Percentiles rank a stretch among this genome's conserved stretches.
phyloP scores from a whole-genome alignment of 768 basidiomycete genomes.

The Pleurotus cornucopiae region DNA sequence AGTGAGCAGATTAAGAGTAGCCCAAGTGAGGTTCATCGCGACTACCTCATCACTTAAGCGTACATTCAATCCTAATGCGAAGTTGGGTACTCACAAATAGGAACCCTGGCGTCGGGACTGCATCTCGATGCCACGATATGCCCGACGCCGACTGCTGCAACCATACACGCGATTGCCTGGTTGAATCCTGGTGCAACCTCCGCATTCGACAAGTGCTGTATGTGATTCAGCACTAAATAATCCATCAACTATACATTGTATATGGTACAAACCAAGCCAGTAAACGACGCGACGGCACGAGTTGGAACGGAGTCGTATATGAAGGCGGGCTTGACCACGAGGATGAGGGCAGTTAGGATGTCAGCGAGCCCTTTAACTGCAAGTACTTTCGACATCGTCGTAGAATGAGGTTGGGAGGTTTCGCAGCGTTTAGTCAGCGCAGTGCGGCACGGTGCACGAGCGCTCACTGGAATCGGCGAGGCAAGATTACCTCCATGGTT shows the following conservation, averaged over 20 bases:
- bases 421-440: no score
- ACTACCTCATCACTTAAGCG: conserved; percentile 12
- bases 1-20: conserved; percentile 20
- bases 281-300: conserved; percentile 15
- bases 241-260: neutral
- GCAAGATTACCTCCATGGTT: no score
- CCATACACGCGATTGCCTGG: conserved; percentile 31
- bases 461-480: no score
- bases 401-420: no score
- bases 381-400: conserved; percentile 14
- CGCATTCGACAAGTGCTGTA: conserved; percentile 21
- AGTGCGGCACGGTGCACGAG: no score
- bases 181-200: conserved; percentile 27
- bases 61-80: no score
- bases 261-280: conserved; percentile 20
- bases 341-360: conserved; percentile 20
- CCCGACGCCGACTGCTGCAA: conserved; percentile 26
- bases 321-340: conserved; percentile 20
- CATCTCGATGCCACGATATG: conserved; percentile 22
- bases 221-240: neutral
- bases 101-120: conserved; percentile 18
- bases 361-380: conserved; percentile 24
- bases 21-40: conserved; percentile 25
- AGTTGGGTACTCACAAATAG: conserved; percentile 20
- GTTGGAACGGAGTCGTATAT: conserved; percentile 23